Conservation (phyloP, 2,329 filamentous ascomycete species). For the Paracorniculantispora psalliotae region DNA sequence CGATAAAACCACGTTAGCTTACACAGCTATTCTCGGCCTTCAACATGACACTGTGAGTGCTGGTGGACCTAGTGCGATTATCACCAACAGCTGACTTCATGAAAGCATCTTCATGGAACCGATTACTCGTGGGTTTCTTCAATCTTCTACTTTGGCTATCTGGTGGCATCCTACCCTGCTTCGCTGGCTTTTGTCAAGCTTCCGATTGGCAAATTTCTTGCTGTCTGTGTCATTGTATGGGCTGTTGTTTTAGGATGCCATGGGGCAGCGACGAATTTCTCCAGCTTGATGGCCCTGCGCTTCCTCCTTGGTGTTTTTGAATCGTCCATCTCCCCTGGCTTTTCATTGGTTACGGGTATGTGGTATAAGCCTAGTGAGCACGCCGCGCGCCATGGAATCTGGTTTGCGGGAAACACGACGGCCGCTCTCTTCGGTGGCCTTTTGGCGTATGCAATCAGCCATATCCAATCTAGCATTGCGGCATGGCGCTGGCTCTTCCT, state of each 20-base stretch:
- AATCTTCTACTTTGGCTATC: slow-evolving; percentile 47
- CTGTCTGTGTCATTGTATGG: slow-evolving; percentile 23
- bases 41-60: slow-evolving; percentile 5
- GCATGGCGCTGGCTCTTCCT: slow-evolving; percentile 7
- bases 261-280: slow-evolving; percentile 32
- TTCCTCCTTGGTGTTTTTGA: slow-evolving; percentile 24
- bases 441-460: slow-evolving; percentile 23
- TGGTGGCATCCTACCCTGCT: slow-evolving; percentile 24
- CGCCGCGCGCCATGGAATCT: slow-evolving; percentile 24
- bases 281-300: slow-evolving; percentile 21
- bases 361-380: slow-evolving; percentile 28
- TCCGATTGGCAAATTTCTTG: slow-evolving; percentile 20
- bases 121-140: slow-evolving; percentile 44
- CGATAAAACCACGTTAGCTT: slow-evolving; percentile 10
- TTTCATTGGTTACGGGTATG: slow-evolving; percentile 23
- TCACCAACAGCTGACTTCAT: neutral
- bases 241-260: slow-evolving; percentile 35
- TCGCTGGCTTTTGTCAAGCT: slow-evolving; percentile 19
- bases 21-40: slow-evolving; percentile 12
- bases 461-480: slow-evolving; percentile 13
- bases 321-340: slow-evolving; percentile 22
- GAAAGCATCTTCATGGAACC: slow-evolving; percentile 20
- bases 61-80: neutral
- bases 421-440: slow-evolving; percentile 24
- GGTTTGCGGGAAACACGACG: slow-evolving; percentile 27